Conservation (phyloP, 139 green algal genomes). For the Chlorella ohadii region DNA sequence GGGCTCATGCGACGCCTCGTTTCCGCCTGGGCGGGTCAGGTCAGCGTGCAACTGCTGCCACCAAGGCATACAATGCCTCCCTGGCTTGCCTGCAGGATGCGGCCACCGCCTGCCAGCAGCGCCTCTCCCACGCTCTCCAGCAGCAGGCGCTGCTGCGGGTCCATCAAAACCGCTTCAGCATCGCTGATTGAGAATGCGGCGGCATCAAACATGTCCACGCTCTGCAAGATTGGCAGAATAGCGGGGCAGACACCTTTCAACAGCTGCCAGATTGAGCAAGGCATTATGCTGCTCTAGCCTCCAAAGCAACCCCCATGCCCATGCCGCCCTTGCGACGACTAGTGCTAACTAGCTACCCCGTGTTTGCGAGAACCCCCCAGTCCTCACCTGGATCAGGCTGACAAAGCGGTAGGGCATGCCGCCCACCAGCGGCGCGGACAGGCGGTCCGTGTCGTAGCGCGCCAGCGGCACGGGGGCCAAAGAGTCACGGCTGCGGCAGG, state of each 20-base stretch:
- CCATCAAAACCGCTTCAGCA: constrained; percentile 74
- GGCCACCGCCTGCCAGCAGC: constrained; percentile 1
- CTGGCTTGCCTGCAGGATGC: background rate
- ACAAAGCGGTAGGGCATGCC: constrained; percentile 47
- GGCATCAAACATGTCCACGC: constrained; percentile 69
- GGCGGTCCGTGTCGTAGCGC: constrained; percentile 45
- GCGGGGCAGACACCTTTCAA: no score
- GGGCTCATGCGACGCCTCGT: no score
- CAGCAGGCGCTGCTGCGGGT: constrained; percentile 86
- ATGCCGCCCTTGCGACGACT: no score
- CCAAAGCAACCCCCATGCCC: no score
- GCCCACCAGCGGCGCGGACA: background rate
- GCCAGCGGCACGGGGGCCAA: constrained; percentile 35
- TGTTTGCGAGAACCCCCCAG: no score
- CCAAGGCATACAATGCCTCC: no score
- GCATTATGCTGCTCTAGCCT: no score
- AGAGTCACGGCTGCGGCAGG: background rate
- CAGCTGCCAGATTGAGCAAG: no score
- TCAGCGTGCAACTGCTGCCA: no score
- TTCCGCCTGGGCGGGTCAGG: no score
- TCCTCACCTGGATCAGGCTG: constrained; percentile 37
- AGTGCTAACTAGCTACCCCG: no score
- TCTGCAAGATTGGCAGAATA: no score
- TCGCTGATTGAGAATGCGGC: constrained; percentile 56
- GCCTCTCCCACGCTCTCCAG: constrained; percentile 55